Evolutionary conservation across 768 basidiomycete genomes (phyloP).

Genomic region (Rickenella mellea): DNA sequence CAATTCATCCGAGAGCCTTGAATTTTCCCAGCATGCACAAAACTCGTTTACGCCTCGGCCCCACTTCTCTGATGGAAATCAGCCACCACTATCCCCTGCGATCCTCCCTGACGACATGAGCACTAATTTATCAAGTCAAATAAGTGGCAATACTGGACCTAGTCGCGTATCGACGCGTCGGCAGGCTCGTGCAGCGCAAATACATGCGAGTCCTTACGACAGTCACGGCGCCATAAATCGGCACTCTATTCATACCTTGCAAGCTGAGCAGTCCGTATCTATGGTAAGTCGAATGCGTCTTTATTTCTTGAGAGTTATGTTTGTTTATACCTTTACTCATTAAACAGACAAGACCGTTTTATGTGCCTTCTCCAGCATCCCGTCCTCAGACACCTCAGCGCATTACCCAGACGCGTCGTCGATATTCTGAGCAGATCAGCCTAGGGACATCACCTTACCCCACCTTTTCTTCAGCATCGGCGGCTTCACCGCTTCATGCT

Average conservation of each 20-base stretch:
- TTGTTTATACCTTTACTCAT: too few species aligned
- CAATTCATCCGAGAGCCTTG: too few species aligned
- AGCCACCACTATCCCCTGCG: too few species aligned
- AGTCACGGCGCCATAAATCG: background rate
- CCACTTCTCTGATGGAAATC: too few species aligned
- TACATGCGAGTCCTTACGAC: background rate
- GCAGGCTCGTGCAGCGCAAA: background rate
- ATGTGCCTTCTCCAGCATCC: background rate
- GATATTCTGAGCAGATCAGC: too few species aligned
- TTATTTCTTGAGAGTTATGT: too few species aligned
- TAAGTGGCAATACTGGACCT: too few species aligned
- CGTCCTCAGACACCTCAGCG: background rate
- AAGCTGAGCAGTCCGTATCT: background rate
- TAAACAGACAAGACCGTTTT: background rate
- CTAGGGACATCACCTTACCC: too few species aligned
- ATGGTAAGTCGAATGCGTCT: background rate
- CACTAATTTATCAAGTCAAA: too few species aligned
- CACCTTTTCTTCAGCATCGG: background rate
- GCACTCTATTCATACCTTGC: background rate
- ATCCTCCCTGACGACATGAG: too few species aligned
- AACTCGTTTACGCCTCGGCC: too few species aligned
- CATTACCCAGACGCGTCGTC: background rate
- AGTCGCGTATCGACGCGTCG: slow-evolving; percentile 1
- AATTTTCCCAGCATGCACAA: too few species aligned
- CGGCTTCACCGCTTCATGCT: slow-evolving; percentile 30